Conservation (phyloP, 2,329 filamentous ascomycete genomes). For the Chalara sp. region DNA sequence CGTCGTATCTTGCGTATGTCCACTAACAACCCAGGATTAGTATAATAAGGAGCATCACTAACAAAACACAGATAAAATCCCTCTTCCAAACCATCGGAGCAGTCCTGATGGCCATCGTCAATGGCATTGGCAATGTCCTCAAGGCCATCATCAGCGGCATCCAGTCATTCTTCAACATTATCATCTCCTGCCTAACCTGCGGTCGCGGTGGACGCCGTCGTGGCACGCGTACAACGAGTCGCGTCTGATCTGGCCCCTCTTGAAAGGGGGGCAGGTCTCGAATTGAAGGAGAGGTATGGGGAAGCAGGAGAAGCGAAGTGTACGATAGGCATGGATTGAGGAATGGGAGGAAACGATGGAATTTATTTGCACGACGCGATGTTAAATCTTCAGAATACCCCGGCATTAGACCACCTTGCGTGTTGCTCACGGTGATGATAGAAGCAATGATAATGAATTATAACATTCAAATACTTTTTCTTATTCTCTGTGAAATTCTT, state of each 20-base stretch:
- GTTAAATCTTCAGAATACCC: no score
- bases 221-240: slow-evolving; percentile 14
- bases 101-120: slow-evolving; percentile 41
- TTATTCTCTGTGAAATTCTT: no score
- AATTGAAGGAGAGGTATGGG: not conserved
- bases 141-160: slow-evolving; percentile 26
- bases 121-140: slow-evolving; percentile 39
- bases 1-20: slow-evolving; percentile 30
- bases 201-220: slow-evolving; percentile 24
- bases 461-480: no score
- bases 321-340: no score
- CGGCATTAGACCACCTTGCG: no score
- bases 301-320: not conserved
- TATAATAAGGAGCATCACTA: no score
- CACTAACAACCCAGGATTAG: not conserved
- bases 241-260: slow-evolving; percentile 11
- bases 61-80: slow-evolving; percentile 20
- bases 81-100: slow-evolving; percentile 27
- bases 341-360: no score
- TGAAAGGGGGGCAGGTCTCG: not conserved
- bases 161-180: slow-evolving; percentile 28
- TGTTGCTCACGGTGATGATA: no score
- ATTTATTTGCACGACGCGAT: no score
- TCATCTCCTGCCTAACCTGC: slow-evolving; percentile 31
- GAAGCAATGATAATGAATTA: no score